Conservation (phyloP, 805 yeast genomes). For the Cyberlindnera xylosilytica region DNA sequence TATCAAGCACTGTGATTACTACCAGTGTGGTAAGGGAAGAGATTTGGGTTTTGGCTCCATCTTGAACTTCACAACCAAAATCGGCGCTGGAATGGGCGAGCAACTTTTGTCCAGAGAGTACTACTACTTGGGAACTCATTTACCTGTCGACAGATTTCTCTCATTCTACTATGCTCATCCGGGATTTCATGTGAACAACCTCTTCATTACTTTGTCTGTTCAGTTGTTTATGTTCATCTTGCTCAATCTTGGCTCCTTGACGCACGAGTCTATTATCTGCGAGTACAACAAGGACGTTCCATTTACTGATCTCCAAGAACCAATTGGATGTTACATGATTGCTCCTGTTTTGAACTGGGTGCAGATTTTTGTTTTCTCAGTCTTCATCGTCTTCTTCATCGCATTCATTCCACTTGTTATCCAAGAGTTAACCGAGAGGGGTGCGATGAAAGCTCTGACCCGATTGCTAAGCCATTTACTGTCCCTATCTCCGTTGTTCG, state of each 20-base stretch:
- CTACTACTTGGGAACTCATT: constrained; percentile 82
- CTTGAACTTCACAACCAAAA: constrained; percentile 88
- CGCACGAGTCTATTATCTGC: constrained; percentile 70
- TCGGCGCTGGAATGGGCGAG: constrained; percentile 99
- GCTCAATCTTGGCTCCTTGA: constrained; percentile 75
- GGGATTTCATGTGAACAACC: constrained; percentile 90
- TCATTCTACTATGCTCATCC: constrained; percentile 97
- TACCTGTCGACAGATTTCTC: constrained; percentile 85
- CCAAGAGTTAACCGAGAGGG: constrained; percentile 87
- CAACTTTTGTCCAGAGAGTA: constrained; percentile 90
- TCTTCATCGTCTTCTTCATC: constrained; percentile 89
- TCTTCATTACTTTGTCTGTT: constrained; percentile 83
- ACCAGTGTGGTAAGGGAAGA: constrained; percentile 96
- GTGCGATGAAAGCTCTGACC: constrained; percentile 66
- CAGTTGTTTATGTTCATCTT: constrained; percentile 80
- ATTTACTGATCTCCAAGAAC: constrained; percentile 67
- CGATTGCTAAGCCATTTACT: constrained; percentile 73
- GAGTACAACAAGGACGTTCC: constrained; percentile 62
- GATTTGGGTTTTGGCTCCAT: constrained; percentile 93
- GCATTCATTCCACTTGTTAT: constrained; percentile 84
- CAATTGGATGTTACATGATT: constrained; percentile 82
- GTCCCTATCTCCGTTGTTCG: constrained; percentile 87
- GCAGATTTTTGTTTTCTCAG: constrained; percentile 79
- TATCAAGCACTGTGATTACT: constrained; percentile 92
- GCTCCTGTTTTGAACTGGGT: constrained; percentile 91